These are phyloP conservation scores for Cucumis sativus DNA, from an alignment of 306 rosid genomes.

Conservation along the genomic window Cucumber_9930_V3 NC_026656.2:24271001-24271500, in stretches of 20 bases:
- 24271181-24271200: neutral
- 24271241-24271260: neutral
- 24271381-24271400: conserved; percentile 93
- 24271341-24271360: conserved; percentile 10
- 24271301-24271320: neutral
- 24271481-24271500: neutral
- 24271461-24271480: conserved; percentile 69
- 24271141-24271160: neutral
- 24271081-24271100: neutral
- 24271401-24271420: conserved; percentile 88
- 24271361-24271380: conserved; percentile 72
- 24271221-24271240: neutral
- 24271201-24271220: neutral
- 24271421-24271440: conserved; percentile 87
- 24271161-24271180: neutral
- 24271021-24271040: neutral
- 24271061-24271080: neutral
- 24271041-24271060: neutral
- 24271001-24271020: neutral
- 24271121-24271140: neutral
- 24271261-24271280: neutral
- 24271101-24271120: neutral
- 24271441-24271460: conserved; percentile 90
- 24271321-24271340: neutral
- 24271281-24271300: neutral